Conservation (phyloP, 2,329 filamentous ascomycete genomes). For the Geosmithia morbida region DNA sequence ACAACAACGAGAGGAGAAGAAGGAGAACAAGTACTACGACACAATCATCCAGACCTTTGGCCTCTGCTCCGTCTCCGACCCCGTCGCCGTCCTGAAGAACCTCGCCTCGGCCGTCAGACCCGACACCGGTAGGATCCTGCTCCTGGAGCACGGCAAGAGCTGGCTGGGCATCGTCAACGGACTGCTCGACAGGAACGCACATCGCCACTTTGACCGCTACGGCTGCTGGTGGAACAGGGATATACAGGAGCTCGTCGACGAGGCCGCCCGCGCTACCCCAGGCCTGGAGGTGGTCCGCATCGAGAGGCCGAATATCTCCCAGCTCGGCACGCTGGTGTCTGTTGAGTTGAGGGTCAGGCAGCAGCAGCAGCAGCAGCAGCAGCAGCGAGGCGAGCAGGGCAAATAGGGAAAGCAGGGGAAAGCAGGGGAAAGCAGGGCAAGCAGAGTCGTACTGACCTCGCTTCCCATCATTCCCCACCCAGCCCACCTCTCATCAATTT, state of each 20-base stretch:
- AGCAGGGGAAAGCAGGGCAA: no score
- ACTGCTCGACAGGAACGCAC: slow-evolving; percentile 38
- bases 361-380: not conserved
- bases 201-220: slow-evolving; percentile 40
- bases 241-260: slow-evolving; percentile 37
- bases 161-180: slow-evolving; percentile 38
- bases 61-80: slow-evolving; percentile 46
- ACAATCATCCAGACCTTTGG: slow-evolving; percentile 51
- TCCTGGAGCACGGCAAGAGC: slow-evolving; percentile 49
- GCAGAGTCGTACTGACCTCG: no score
- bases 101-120: slow-evolving; percentile 37
- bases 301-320: slow-evolving; percentile 33
- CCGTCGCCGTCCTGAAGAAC: slow-evolving; percentile 34
- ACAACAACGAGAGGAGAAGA: slow-evolving; percentile 15
- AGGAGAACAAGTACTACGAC: no score
- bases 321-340: slow-evolving; percentile 43
- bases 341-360: slow-evolving; percentile 30
- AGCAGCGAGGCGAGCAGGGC: not conserved
- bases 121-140: slow-evolving; percentile 40
- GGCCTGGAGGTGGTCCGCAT: slow-evolving; percentile 42
- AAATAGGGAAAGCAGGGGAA: no score
- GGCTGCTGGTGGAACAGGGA: slow-evolving; percentile 59
- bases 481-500: no score
- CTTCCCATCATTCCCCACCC: no score
- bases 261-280: slow-evolving; percentile 29